Conservation (phyloP, 2,329 filamentous ascomycete genomes). For the Berkeleyomyces rouxiae region DNA sequence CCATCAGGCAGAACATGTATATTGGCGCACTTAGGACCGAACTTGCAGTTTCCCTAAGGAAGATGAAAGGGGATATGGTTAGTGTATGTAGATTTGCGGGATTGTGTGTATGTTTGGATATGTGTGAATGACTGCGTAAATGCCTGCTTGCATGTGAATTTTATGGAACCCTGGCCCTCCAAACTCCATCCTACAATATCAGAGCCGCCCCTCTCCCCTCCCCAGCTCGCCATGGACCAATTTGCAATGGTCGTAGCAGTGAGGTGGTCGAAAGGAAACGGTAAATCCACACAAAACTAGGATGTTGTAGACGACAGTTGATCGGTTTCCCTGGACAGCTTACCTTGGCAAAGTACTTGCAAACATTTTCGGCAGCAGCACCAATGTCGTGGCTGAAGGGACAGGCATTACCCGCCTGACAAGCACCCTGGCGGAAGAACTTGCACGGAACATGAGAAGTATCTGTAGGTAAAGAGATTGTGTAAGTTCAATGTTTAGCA, state of each 20-base stretch:
- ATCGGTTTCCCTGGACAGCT: slow-evolving; percentile 14
- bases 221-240: too few species aligned
- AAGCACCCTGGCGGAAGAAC: slow-evolving; percentile 93
- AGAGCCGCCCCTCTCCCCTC: too few species aligned
- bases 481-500: slow-evolving; percentile 10
- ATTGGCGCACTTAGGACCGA: slow-evolving; percentile 92
- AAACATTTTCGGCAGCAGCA: slow-evolving; percentile 68
- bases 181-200: too few species aligned
- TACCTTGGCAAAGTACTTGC: slow-evolving; percentile 99
- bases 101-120: slow-evolving; percentile 7
- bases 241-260: too few species aligned
- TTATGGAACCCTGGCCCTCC: too few species aligned
- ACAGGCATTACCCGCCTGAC: slow-evolving; percentile 89
- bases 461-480: slow-evolving; percentile 34
- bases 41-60: slow-evolving; percentile 87
- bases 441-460: slow-evolving; percentile 97
- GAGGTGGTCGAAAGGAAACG: background rate
- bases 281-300: background rate
- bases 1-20: slow-evolving; percentile 91
- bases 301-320: background rate
- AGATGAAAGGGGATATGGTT: background rate
- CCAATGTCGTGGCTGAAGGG: slow-evolving; percentile 92
- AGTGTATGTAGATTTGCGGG: background rate
- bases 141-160: too few species aligned
- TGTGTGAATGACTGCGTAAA: too few species aligned